Conservation (phyloP, 805 yeast genomes). For the Kluyveromyces wickerhamii region DNA sequence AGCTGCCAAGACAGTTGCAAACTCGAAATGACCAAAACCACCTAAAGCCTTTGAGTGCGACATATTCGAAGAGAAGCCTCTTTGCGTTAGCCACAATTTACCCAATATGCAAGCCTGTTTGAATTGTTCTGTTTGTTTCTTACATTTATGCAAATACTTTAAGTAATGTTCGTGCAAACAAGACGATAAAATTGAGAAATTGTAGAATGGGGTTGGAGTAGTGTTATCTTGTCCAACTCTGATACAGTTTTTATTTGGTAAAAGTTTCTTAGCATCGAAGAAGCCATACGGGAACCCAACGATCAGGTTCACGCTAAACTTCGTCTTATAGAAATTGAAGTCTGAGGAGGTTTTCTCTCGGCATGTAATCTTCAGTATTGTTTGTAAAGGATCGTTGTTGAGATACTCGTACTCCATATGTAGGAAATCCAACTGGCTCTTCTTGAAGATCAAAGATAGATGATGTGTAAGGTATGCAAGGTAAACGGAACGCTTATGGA, state of each 20-base stretch:
- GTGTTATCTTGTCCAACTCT: conserved; percentile 48
- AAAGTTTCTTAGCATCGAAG: conserved; percentile 68
- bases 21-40: conserved; percentile 93
- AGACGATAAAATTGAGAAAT: conserved; percentile 68
- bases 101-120: conserved; percentile 84
- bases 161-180: conserved; percentile 61
- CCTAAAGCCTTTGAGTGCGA: conserved; percentile 43
- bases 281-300: conserved; percentile 63
- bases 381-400: conserved; percentile 71
- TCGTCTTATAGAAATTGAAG: conserved; percentile 59
- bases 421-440: conserved; percentile 41
- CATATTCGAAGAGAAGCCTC: conserved; percentile 63
- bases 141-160: conserved; percentile 66
- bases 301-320: conserved; percentile 62
- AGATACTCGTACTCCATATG: conserved; percentile 56
- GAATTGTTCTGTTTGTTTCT: conserved; percentile 71
- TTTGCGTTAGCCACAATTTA: conserved; percentile 81
- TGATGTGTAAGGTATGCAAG: conserved; percentile 69
- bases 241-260: conserved; percentile 76
- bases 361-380: conserved; percentile 60
- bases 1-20: conserved; percentile 72
- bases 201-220: conserved; percentile 82
- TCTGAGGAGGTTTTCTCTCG: conserved; percentile 22
- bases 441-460: conserved; percentile 45
- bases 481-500: conserved; percentile 85